Percentiles rank a stretch among this genome's conserved stretches.
These are phyloP conservation scores for Penicillium sp. DNA, from an alignment of 2,329 filamentous ascomycete species.

Conservation along the genomic window DNA sequence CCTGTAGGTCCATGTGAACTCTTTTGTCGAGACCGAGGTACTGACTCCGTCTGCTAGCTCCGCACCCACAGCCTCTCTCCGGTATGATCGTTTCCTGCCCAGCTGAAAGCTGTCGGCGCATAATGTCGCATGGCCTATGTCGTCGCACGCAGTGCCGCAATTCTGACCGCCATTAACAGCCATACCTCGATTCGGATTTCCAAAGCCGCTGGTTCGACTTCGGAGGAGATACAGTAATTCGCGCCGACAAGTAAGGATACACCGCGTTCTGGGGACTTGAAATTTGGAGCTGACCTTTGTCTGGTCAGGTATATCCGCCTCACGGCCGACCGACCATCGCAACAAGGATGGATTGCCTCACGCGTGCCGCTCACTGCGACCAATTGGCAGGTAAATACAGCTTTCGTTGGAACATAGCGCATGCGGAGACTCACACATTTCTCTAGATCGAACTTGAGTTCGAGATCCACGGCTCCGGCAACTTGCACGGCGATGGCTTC, in stretches of 20 bases:
- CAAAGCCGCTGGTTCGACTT: constrained; percentile 99
- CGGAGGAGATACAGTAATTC: constrained; percentile 89
- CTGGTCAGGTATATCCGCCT: constrained; percentile 79
- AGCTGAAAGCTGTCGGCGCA: not conserved
- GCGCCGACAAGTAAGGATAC: constrained; percentile 58
- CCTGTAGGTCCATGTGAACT: constrained; percentile 53
- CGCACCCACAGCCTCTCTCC: constrained; percentile 81
- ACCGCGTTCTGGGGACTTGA: too few relatives aligned
- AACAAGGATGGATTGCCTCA: constrained; percentile 91
- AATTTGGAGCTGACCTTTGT: not conserved
- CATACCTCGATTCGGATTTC: constrained; percentile 97
- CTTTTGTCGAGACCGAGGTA: constrained; percentile 9
- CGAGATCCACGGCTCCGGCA: constrained; percentile 84
- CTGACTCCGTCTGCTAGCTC: constrained; percentile 57
- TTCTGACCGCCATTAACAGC: constrained; percentile 54
- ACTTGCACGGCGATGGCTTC: constrained; percentile 93
- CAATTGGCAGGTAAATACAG: constrained; percentile 77
- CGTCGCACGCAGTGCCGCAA: constrained; percentile 8
- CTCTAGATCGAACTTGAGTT: constrained; percentile 84
- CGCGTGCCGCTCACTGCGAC: constrained; percentile 92
- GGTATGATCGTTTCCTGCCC: constrained; percentile 55
- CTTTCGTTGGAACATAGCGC: not conserved
- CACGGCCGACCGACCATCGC: constrained; percentile 85
- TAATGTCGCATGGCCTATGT: not conserved
- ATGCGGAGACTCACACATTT: not conserved